Base-by-base conservation (phyloP, 257 asterid species). In the Ilex asprella region DNA sequence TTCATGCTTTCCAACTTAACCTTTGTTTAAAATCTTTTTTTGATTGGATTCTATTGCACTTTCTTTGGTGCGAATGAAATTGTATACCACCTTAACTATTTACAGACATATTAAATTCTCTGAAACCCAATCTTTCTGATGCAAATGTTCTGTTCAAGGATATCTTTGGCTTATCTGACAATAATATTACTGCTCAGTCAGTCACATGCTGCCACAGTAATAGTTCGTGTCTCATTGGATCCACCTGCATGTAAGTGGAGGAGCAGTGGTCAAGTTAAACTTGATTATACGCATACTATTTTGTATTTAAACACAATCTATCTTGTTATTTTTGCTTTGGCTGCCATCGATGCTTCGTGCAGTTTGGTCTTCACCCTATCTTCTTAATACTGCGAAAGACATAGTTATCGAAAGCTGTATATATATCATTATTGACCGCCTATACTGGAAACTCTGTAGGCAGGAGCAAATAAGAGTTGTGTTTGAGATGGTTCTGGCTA, bases 241-340 rank as follows among this genome's bases (percentile, higher is more conserved):
- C 93, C 72, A 64, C 74, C 61, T 93, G 97, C 75, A 73, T 85
- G 99, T 93, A 81, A 89, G 95, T 76, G 73, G 54, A 49, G 54
- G 11, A 11, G 54, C 54, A 49, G 57, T 5, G 8, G 41, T 35
- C 41, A 35, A 35, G 5, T 35, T 35, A 35, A 1, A 35, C 5
- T 35, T 35, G 41, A 35, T 35, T 35, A 7, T 35, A 35, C 8
- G 41, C 41, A 10, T 10, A 53, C 57, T 6, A 6, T 21, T 53
- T 10, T 10, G n/a, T 14, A 7, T 6, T 10, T 50, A 50, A 7
- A 53, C 15, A 53, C 2, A 2, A 8, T 15, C 27, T 53, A 14
- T 53, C 3, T 7, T 14, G 15, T 14, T 46, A 14, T 46, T 4
- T 46, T 2, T 46, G 10, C n/a, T 46, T 46, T 46, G 52, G 52